These are phyloP conservation scores for Haplosporangium sp. DNA, from an alignment of 371 early-diverging fungal genomes.

Conservation along the genomic window DNA sequence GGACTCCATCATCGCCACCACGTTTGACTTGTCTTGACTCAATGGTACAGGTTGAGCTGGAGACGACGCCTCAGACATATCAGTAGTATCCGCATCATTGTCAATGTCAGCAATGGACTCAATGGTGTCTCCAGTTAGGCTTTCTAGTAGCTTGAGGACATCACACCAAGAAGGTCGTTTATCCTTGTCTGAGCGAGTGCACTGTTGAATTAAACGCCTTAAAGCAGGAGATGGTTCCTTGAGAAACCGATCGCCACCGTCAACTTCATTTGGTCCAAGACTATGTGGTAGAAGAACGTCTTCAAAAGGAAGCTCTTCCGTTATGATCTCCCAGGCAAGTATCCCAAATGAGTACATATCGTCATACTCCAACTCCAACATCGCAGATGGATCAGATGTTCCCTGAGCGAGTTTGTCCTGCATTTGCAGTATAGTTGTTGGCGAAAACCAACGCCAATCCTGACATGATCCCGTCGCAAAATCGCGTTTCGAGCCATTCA, in stretches of 20 bases:
- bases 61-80: not conserved
- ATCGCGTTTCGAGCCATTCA: slow-evolving; percentile 1
- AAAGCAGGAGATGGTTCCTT: slow-evolving; percentile 2
- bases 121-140: not conserved
- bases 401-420: slow-evolving; percentile 1
- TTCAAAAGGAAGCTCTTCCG: slow-evolving; percentile 31
- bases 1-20: slow-evolving; percentile 48
- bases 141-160: slow-evolving; percentile 10
- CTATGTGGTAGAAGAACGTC: not conserved
- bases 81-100: not conserved
- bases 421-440: slow-evolving; percentile 10
- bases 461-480: slow-evolving; percentile 3
- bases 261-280: not conserved
- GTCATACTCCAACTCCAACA: slow-evolving; percentile 12
- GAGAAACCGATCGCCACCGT: slow-evolving; percentile 3
- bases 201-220: slow-evolving; percentile 18
- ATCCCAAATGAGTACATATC: slow-evolving; percentile 45
- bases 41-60: not conserved
- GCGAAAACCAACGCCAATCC: slow-evolving; percentile 25
- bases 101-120: not conserved
- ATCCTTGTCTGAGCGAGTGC: slow-evolving; percentile 2
- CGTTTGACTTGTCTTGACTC: slow-evolving; percentile 23
- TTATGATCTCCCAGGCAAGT: slow-evolving; percentile 36
- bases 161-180: slow-evolving; percentile 33
- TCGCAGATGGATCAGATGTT: not conserved